Percentiles rank a stretch among this genome's conserved stretches.
phyloP scores from a whole-genome alignment of 1,284 basidiomycete genomes.

The Phaffia rhodozyma region DNA sequence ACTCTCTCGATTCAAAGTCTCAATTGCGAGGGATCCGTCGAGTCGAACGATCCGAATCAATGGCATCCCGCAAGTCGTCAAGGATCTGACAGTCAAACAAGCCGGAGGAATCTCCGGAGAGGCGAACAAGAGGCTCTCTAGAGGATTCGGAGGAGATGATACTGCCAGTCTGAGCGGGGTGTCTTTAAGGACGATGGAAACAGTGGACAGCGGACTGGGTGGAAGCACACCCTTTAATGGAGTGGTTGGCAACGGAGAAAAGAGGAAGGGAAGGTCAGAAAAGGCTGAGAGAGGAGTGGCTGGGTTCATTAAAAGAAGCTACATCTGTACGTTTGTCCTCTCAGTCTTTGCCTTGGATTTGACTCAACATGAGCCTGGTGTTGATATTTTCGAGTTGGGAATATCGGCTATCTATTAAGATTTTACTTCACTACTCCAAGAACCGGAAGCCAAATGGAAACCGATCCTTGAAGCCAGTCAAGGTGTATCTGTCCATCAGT shows the following conservation, averaged over 20 bases:
- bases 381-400: neutral
- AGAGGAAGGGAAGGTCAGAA: slow-evolving; percentile 45
- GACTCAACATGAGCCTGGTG: neutral
- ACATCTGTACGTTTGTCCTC: slow-evolving; percentile 49
- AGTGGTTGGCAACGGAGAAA: slow-evolving; percentile 6
- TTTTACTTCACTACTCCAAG: slow-evolving; percentile 91
- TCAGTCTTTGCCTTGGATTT: neutral
- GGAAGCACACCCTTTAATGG: neutral
- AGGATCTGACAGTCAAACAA: slow-evolving; percentile 23
- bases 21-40: slow-evolving; percentile 50
- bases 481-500: slow-evolving; percentile 85
- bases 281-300: slow-evolving; percentile 52
- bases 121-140: neutral
- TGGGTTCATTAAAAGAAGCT: slow-evolving; percentile 79
- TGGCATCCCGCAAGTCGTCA: slow-evolving; percentile 59
- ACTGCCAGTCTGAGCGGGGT: slow-evolving; percentile 30
- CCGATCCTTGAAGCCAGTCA: slow-evolving; percentile 59
- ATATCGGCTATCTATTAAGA: slow-evolving; percentile 33
- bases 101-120: slow-evolving; percentile 19
- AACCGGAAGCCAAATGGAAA: slow-evolving; percentile 96
- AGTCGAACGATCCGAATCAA: slow-evolving; percentile 56
- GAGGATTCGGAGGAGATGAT: slow-evolving; percentile 22
- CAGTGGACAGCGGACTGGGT: neutral
- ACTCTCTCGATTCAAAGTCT: slow-evolving; percentile 61
- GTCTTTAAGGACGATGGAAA: slow-evolving; percentile 23